Evolutionary conservation across 257 asterid species (phyloP).

Genomic region (Datura wrightii): DNA sequence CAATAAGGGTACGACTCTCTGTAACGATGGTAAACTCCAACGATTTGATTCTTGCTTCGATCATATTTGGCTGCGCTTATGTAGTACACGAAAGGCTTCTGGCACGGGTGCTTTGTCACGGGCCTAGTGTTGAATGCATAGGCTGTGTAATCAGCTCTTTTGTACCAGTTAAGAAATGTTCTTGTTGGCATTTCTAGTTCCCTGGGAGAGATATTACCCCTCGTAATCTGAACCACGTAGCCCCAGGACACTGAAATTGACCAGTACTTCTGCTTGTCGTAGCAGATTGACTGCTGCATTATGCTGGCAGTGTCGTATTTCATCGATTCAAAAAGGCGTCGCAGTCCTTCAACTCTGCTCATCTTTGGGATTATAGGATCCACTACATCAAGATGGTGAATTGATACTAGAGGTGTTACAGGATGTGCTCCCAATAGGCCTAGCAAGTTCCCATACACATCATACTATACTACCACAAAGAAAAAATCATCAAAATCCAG

Average conservation of each 20-base stretch:
- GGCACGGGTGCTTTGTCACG: slow-evolving; percentile 81
- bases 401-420: slow-evolving; percentile 75
- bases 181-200: slow-evolving; percentile 85
- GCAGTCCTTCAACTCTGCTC: slow-evolving; percentile 53
- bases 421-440: slow-evolving; percentile 93
- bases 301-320: slow-evolving; percentile 74
- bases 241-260: slow-evolving; percentile 88
- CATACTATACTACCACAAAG: slow-evolving; percentile 62
- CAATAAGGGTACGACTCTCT: slow-evolving; percentile 63
- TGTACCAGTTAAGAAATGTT: slow-evolving; percentile 82
- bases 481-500: neutral
- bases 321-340: slow-evolving; percentile 53
- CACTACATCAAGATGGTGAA: slow-evolving; percentile 91
- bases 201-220: slow-evolving; percentile 76
- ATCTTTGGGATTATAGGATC: slow-evolving; percentile 75
- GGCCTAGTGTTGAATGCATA: slow-evolving; percentile 93
- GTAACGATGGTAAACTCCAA: slow-evolving; percentile 63
- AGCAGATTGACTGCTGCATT: slow-evolving; percentile 83
- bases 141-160: slow-evolving; percentile 77
- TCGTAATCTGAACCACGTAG: slow-evolving; percentile 66
- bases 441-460: slow-evolving; percentile 84
- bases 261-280: slow-evolving; percentile 66
- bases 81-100: slow-evolving; percentile 76
- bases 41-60: slow-evolving; percentile 52
- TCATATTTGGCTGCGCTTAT: slow-evolving; percentile 61